Evolutionary conservation across 768 basidiomycete genomes (phyloP).

Genomic region (Lepiota brunneoincarnata): DNA sequence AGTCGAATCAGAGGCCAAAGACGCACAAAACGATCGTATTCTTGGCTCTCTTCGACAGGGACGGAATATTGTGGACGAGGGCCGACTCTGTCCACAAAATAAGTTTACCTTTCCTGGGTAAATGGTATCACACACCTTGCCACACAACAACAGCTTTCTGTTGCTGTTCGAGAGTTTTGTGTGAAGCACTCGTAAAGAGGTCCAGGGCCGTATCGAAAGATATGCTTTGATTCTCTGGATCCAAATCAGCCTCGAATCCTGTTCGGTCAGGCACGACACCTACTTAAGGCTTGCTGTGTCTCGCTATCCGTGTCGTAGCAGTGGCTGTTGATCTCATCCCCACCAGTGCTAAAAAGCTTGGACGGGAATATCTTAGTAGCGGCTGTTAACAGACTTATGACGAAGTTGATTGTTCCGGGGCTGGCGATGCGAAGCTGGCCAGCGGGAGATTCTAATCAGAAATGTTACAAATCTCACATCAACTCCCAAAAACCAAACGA

Average conservation of each 20-base stretch:
- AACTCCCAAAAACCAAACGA: neutral
- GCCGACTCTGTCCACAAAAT: constrained; percentile 58
- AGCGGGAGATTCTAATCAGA: constrained; percentile 64
- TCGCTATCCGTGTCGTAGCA: constrained; percentile 62
- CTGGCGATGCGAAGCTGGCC: constrained; percentile 79
- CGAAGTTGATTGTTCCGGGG: constrained; percentile 55
- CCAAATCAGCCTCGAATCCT: neutral
- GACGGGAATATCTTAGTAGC: constrained; percentile 51
- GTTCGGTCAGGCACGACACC: constrained; percentile 7
- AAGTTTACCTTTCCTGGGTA: constrained; percentile 16
- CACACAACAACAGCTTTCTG: constrained; percentile 79
- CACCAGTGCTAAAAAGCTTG: constrained; percentile 72
- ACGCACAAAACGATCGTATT: constrained; percentile 58
- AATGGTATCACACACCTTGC: constrained; percentile 51
- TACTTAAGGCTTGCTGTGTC: constrained; percentile 54
- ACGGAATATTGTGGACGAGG: constrained; percentile 46
- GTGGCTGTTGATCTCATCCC: constrained; percentile 72
- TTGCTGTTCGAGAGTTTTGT: constrained; percentile 60
- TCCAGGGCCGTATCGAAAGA: no score
- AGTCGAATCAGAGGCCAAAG: neutral
- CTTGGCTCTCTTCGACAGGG: constrained; percentile 32
- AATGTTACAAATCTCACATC: neutral
- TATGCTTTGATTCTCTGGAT: no score
- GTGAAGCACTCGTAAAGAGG: constrained; percentile 24
- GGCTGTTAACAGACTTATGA: constrained; percentile 47